A percentile compares a stretch with the other conserved stretches of the same genome.
phyloP scores from a whole-genome alignment of 495 filamentous ascomycete genomes.

The Daldinia loculata region DNA sequence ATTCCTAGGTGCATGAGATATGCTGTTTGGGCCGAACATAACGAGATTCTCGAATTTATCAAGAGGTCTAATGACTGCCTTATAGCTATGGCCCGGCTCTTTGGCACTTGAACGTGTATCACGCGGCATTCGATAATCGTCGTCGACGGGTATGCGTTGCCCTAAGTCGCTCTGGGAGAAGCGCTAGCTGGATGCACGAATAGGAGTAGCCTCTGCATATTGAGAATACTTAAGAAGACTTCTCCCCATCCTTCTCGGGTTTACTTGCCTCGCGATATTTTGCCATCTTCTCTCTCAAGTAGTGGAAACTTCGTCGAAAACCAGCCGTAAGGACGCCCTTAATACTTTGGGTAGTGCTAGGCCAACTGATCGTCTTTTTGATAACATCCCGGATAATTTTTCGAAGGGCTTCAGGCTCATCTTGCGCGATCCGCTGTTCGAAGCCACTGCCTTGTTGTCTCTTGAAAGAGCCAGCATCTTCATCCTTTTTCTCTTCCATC shows the following conservation, averaged over 20 bases:
- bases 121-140: background rate
- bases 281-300: conserved; percentile 82
- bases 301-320: conserved; percentile 70
- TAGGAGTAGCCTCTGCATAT: background rate
- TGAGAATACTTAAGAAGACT: conserved; percentile 22
- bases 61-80: background rate
- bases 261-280: conserved; percentile 67
- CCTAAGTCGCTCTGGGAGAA: background rate
- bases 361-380: conserved; percentile 88
- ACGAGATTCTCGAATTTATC: conserved; percentile 15
- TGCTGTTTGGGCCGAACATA: conserved; percentile 26
- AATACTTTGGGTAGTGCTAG: conserved; percentile 81
- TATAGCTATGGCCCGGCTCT: background rate
- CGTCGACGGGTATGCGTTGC: background rate
- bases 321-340: conserved; percentile 86
- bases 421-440: conserved; percentile 80
- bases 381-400: conserved; percentile 76
- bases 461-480: conserved; percentile 72
- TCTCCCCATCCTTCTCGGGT: conserved; percentile 28
- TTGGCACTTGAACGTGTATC: background rate
- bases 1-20: conserved; percentile 17
- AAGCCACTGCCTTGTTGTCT: conserved; percentile 82
- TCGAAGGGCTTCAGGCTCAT: conserved; percentile 69
- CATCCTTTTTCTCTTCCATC: conserved; percentile 76
- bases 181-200: background rate